Evolutionary conservation across 345 rosid genomes (phyloP), one percentile per base, ranked within the genome.

Genomic region (Populus euphratica): DNA sequence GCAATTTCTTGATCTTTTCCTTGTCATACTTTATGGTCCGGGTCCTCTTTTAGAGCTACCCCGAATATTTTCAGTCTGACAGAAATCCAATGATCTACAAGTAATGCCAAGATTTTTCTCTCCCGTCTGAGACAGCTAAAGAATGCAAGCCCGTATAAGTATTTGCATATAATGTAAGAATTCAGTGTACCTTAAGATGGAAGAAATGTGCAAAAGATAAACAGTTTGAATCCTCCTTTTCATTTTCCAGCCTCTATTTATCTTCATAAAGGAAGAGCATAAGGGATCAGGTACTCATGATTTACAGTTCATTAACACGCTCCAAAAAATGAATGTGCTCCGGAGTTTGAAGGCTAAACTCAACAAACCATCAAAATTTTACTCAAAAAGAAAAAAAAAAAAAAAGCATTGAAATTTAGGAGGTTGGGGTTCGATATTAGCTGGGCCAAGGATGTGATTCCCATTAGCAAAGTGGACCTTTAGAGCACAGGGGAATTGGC

Each of bases 21-120:
- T 54, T 78, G 78, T 80, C 74, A 23, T 75, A 78, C 83, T 43
- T 83, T 70, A 17, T 80, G 72, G 68, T 69, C 17, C 73, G 69
- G 78, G n/a, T 54, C 33, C 43, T 73, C 44, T 18, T 70, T 50
- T 61, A 70, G 31, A 18, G n/a, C 38, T 29, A 18, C 20, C 41
- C 50, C 17, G 43, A 72, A n/a, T 33, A 49, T 50, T 38, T 16
- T 50, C 74, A 23, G 62, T 13, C 11, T 44, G 50, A 13, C 16
- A 44, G 50, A 44, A 44, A 13, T 13, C 50, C 67, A 25, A 10
- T 68, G 47, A n/a, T 11, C 20, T 68, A 63, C 49, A 16, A 69
- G 72, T 13, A 6, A 41, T 65, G 20, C 12, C 5, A 8, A n/a
- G 75, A 41, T 25, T 25, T 61, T 61, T 67, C 9, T 74, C 68